Percentiles rank a stretch among this genome's conserved stretches.
These are phyloP conservation scores for Rugosomyces carneus DNA, from an alignment of 1,284 basidiomycete genomes.

Conservation along the genomic window DNA sequence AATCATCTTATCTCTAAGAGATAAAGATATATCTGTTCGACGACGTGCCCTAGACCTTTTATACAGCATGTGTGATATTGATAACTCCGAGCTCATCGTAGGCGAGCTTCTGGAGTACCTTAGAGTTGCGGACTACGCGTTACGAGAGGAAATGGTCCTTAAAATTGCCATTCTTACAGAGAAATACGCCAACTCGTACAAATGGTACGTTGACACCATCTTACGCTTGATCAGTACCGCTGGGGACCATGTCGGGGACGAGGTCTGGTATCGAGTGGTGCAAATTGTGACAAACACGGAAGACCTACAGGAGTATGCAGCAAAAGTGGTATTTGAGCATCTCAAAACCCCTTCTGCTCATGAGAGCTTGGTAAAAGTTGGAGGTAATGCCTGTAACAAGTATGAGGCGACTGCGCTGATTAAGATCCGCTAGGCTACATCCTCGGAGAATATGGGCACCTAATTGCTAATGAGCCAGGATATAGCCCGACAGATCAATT, in stretches of 20 bases:
- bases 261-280: constrained; percentile 98
- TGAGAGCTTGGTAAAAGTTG: constrained; percentile 96
- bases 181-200: constrained; percentile 91
- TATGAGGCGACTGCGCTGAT: constrained; percentile 1
- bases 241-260: constrained; percentile 97
- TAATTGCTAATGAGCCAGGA: constrained; percentile 92
- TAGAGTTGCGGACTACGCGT: constrained; percentile 89
- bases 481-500: constrained; percentile 96
- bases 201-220: constrained; percentile 97
- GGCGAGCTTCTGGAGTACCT: constrained; percentile 92
- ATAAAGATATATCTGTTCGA: constrained; percentile 97
- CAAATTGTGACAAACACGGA: constrained; percentile 99
- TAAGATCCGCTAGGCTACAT: constrained; percentile 67
- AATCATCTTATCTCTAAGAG: constrained; percentile 90
- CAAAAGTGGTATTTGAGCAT: constrained; percentile 89
- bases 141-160: constrained; percentile 97
- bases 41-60: constrained; percentile 91
- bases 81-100: constrained; percentile 93
- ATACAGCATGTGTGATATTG: constrained; percentile 98
- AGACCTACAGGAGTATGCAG: constrained; percentile 93
- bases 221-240: constrained; percentile 93
- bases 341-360: constrained; percentile 87
- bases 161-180: constrained; percentile 99
- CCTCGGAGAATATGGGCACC: constrained; percentile 94
- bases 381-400: constrained; percentile 47